Evolutionary conservation across 1,284 basidiomycete genomes (phyloP).

Genomic region (Leccinum ponderosum): DNA sequence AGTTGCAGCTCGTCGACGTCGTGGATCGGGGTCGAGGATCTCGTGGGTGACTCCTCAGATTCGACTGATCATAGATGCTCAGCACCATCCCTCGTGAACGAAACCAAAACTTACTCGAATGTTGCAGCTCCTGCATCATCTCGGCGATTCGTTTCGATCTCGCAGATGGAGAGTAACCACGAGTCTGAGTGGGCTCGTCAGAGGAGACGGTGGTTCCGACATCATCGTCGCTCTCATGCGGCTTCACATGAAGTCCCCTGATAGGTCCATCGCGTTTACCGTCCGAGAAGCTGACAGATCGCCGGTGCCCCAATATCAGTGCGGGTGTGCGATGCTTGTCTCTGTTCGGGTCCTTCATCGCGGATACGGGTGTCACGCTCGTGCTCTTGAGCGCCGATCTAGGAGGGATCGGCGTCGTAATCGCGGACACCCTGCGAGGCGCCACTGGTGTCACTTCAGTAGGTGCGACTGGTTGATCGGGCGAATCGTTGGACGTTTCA

Average conservation of each 20-base stretch:
- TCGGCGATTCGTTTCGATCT: conserved; percentile 78
- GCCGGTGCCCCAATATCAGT: conserved; percentile 49
- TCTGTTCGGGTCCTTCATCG: conserved; percentile 46
- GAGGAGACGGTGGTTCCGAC: conserved; percentile 32
- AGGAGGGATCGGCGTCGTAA: conserved; percentile 55
- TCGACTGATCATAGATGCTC: conserved; percentile 28
- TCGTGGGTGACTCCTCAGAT: conserved; percentile 64
- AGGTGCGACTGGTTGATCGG: conserved; percentile 4
- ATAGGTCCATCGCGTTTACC: conserved; percentile 86
- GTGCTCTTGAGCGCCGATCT: conserved; percentile 49
- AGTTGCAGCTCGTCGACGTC: conserved; percentile 47
- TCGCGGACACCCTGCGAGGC: conserved; percentile 50
- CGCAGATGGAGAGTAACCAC: conserved; percentile 53
- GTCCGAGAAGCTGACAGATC: conserved; percentile 95
- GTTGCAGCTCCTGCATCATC: conserved; percentile 72
- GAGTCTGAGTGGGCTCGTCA: conserved; percentile 28
- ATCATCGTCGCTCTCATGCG: conserved; percentile 39
- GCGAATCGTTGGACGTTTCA: conserved; percentile 25
- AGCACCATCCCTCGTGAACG: conserved; percentile 5
- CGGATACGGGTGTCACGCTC: conserved; percentile 31
- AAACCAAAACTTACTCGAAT: conserved; percentile 51
- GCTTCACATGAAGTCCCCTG: conserved; percentile 52
- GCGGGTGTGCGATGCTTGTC: conserved; percentile 52
- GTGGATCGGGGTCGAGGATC: conserved; percentile 47
- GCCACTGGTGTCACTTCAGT: conserved; percentile 33